Evolutionary conservation across 1,284 basidiomycete species (phyloP).

Genomic region (Vanrija sp.): DNA sequence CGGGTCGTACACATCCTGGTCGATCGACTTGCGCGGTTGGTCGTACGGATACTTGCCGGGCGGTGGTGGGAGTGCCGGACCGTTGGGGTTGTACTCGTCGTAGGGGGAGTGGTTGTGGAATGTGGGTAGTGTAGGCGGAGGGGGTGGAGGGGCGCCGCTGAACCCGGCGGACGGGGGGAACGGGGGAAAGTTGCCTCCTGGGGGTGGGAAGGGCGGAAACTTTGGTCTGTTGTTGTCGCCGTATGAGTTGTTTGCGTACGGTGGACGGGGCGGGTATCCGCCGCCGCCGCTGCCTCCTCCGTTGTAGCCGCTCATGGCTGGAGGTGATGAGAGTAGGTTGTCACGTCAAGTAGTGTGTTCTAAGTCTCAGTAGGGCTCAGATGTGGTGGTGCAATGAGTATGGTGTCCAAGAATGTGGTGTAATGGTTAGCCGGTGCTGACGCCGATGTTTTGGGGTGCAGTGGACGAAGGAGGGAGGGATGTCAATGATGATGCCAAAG

Average conservation of each 20-base stretch:
- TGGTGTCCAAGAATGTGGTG: background rate
- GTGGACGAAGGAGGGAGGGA: background rate
- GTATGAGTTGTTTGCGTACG: constrained; percentile 7
- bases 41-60: constrained; percentile 21
- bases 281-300: background rate
- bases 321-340: background rate
- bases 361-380: background rate
- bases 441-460: background rate
- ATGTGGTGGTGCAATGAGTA: background rate
- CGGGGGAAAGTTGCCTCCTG: constrained; percentile 22
- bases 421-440: background rate
- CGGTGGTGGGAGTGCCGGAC: constrained; percentile 13
- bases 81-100: constrained; percentile 16
- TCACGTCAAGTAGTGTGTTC: background rate
- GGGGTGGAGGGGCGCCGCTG: background rate
- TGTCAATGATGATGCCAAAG: no score
- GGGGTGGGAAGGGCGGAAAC: constrained; percentile 18
- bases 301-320: constrained; percentile 24
- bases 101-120: constrained; percentile 13
- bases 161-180: constrained; percentile 14
- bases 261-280: constrained; percentile 3
- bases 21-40: constrained; percentile 26
- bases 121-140: background rate
- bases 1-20: constrained; percentile 38
- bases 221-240: constrained; percentile 8